phyloP scores from a whole-genome alignment of 371 early-diverging fungal genomes.

The Massospora cicadina region DNA sequence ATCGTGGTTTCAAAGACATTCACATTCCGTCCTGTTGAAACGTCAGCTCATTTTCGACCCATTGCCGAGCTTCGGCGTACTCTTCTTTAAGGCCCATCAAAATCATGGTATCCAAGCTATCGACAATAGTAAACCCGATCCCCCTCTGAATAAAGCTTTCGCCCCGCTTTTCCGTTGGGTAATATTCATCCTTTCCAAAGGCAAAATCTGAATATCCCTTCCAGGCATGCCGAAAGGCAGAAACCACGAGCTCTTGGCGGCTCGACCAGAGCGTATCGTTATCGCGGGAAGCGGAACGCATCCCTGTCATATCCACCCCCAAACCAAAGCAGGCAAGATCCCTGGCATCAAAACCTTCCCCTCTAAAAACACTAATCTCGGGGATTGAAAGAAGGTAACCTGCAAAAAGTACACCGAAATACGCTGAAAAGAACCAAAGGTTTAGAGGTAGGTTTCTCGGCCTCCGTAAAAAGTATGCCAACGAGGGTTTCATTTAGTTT shows the following conservation, averaged over 20 bases:
- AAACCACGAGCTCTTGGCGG: constrained; percentile 24
- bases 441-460: background rate
- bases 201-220: constrained; percentile 55
- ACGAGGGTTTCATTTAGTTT: background rate
- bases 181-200: constrained; percentile 69
- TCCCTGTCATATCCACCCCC: background rate
- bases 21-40: constrained; percentile 53
- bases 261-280: background rate
- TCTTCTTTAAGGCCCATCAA: constrained; percentile 62
- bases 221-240: constrained; percentile 54
- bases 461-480: background rate
- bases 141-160: constrained; percentile 19
- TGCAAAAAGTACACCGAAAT: background rate
- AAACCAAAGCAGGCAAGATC: background rate
- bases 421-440: background rate
- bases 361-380: background rate
- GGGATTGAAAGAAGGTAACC: background rate
- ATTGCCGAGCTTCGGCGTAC: constrained; percentile 42
- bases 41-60: constrained; percentile 34
- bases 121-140: constrained; percentile 62
- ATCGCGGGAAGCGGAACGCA: background rate
- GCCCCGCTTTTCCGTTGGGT: constrained; percentile 34
- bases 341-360: background rate
- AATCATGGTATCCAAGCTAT: constrained; percentile 65
- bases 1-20: constrained; percentile 89